Evolutionary conservation across 139 green algal species (phyloP).

Genomic region (Asterochloris erici): DNA sequence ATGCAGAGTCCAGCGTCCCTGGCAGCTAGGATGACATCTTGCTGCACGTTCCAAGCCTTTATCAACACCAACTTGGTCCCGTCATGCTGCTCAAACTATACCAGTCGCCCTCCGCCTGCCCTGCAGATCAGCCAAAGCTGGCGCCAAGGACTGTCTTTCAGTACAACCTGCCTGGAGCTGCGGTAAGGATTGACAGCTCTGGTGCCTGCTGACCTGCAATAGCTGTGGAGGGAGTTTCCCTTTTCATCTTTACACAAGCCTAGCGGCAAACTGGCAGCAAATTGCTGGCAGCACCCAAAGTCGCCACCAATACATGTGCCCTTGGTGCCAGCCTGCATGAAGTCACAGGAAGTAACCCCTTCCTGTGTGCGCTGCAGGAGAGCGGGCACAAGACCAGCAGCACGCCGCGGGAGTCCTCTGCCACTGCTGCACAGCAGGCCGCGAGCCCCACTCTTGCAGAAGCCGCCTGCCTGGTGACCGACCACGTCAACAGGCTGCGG

Average conservation of each 20-base stretch:
- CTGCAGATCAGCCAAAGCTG: not conserved
- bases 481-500: slow-evolving; percentile 8
- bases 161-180: not conserved
- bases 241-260: no score
- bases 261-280: no score
- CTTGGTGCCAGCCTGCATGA: no score
- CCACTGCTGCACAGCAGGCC: no score
- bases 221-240: no score
- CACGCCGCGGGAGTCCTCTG: no score
- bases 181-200: not conserved
- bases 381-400: no score
- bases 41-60: not conserved
- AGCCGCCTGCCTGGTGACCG: not conserved
- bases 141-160: not conserved
- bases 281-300: no score
- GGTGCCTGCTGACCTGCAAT: not conserved
- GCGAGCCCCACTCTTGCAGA: not conserved
- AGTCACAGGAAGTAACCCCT: no score
- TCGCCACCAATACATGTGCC: no score
- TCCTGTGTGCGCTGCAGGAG: no score
- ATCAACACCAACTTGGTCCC: not conserved
- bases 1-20: not conserved
- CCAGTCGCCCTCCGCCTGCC: not conserved
- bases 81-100: not conserved
- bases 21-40: not conserved